Evolutionary conservation across 2,329 filamentous ascomycete genomes (phyloP).

Genomic region (Hypomyces perniciosus): DNA sequence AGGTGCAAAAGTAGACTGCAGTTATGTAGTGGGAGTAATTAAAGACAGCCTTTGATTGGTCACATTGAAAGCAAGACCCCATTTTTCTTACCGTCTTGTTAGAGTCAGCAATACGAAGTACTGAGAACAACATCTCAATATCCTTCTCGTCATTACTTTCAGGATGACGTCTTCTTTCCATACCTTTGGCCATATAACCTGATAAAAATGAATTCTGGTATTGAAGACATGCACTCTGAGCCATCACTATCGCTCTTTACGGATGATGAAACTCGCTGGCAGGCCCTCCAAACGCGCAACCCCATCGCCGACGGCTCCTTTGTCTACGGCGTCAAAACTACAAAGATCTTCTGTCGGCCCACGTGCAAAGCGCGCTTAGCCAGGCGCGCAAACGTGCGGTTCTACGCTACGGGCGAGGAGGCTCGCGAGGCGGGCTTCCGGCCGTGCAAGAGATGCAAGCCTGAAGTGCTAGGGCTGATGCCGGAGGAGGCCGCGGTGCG

Average conservation of each 20-base stretch:
- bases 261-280: conserved; percentile 31
- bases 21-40: too few relatives aligned
- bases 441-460: conserved; percentile 53
- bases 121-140: background rate
- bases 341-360: conserved; percentile 53
- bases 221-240: background rate
- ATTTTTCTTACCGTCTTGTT: conserved; percentile 6
- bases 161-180: background rate
- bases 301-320: conserved; percentile 33
- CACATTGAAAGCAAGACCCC: conserved; percentile 27
- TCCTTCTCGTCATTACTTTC: background rate
- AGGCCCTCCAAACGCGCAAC: conserved; percentile 30
- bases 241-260: conserved; percentile 16
- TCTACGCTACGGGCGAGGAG: conserved; percentile 40
- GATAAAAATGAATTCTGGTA: background rate
- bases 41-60: conserved; percentile 21
- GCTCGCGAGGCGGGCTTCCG: conserved; percentile 46
- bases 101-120: background rate
- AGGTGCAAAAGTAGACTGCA: too few relatives aligned
- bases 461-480: conserved; percentile 33
- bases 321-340: conserved; percentile 39
- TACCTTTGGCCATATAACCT: background rate
- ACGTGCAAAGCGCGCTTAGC: conserved; percentile 56
- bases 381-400: conserved; percentile 53
- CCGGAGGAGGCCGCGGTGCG: conserved; percentile 38